Evolutionary conservation across 345 rosid species (phyloP), one percentile per base, ranked within the genome.

Genomic region (Limnanthes douglasii): DNA sequence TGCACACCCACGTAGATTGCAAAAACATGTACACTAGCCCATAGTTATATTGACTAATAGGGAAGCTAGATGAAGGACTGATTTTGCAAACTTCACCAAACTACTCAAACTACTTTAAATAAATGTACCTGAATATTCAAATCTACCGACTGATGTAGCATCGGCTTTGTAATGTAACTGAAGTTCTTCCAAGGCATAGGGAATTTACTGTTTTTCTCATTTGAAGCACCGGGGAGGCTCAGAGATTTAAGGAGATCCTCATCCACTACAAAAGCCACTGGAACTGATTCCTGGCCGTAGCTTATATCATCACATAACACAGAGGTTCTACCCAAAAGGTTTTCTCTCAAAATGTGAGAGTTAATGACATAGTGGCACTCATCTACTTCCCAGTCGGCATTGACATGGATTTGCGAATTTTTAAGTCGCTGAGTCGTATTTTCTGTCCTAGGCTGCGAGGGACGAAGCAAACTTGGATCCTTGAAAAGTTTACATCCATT

Each of bases 341-440:
- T 63, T 27, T 50, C 62, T 45, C 69, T 69, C 23, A 75, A 50
- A 57, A 78, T 69, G 30, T 64, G 59, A 30, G 51, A 61, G 41
- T 75, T 77, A 39, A 92, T 68, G 39, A 92, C 53, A 48, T 46
- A 81, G 59, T 92, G 99, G 53, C 75, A 63, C 59, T 92, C 99
- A 44, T 92, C 99, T 45, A 65, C 62, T 59, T 67, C 86, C 74
- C 71, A 73, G 5, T 51, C 72, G 11, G 46, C 40, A 31, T 54
- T 54, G 53, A 34, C 37, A 37, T 45, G 32, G 36, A 61, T 58
- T 4, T 46, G 38, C 6, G 41, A 26, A 27, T 65, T 60, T 32
- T 22, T 40, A 19, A 54, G 35, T 29, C 8, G 34, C 43, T 14
- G 48, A 4, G 21, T 44, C 27, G 32, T 56, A 47, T 51, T 57